Evolutionary conservation across 495 filamentous ascomycete species (phyloP).

Genomic region (Talaromyces proteolyticus): DNA sequence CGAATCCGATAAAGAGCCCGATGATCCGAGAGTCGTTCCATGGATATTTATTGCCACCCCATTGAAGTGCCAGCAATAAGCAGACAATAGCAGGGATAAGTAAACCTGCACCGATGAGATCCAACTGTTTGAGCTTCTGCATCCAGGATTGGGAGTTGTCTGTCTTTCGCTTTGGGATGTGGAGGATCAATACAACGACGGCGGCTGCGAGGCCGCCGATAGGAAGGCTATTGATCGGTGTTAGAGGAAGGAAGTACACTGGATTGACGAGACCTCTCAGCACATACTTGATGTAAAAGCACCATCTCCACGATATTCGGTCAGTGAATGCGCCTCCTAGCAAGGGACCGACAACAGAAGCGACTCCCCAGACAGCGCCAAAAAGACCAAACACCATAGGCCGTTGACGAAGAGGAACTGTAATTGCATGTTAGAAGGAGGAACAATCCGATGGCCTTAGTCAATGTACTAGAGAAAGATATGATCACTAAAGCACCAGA

Average conservation of each 20-base stretch:
- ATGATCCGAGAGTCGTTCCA: conserved; percentile 30
- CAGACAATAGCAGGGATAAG: conserved; percentile 32
- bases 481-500: conserved; percentile 70
- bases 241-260: not conserved
- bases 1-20: conserved; percentile 27
- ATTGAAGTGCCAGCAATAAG: conserved; percentile 35
- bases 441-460: not conserved
- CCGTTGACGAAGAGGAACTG: conserved; percentile 57
- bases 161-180: conserved; percentile 17
- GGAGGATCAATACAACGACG: conserved; percentile 47
- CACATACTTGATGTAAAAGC: conserved; percentile 66
- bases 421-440: too few relatives aligned
- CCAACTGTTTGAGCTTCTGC: conserved; percentile 23
- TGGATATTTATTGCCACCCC: conserved; percentile 32
- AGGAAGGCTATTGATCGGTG: conserved; percentile 50
- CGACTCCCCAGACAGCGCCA: conserved; percentile 65
- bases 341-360: conserved; percentile 61
- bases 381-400: conserved; percentile 65
- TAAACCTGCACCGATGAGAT: conserved; percentile 26
- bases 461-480: conserved; percentile 36
- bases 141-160: conserved; percentile 21
- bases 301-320: conserved; percentile 73
- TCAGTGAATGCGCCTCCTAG: conserved; percentile 53
- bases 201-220: conserved; percentile 53
- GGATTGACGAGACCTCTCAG: conserved; percentile 1